Evolutionary conservation across 2,329 filamentous ascomycete species (phyloP), one percentile per base, ranked within the genome.

Genomic region (Conoideocrella luteorostrata): DNA sequence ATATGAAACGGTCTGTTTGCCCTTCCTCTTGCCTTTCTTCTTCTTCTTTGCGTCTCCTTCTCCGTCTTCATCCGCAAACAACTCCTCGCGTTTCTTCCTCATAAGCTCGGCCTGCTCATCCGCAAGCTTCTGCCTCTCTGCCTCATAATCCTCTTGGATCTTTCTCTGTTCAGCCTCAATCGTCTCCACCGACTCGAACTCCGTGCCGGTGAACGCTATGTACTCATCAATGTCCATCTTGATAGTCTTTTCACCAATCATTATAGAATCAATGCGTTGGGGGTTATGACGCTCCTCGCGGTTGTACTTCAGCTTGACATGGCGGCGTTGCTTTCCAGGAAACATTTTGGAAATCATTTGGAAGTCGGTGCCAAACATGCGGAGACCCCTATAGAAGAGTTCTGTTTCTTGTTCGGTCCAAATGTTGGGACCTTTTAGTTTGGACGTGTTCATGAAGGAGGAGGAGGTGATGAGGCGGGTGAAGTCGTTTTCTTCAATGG

Each of bases 291-390:
- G 73, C 64, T 93, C 87, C 64, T 93, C 88, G 48, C 83, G 81
- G 55, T 83, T 86, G 66, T 88, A 93, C 60, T 93, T 93, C 51
- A 84, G 75, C 67, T 91, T 91, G 65, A 93, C 75, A 60, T 86
- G 80, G 24, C 82, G 77, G 15, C 88, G 75, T 47, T 77, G 84
- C 56, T 84, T 81, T 50, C 77, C 75, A 1, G 80, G 77, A 56
- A 94, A 90, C 74, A 89, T 80, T 53, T 79, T 78, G 47, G 78
- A 75, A 53, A 94, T 89, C 65, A 87, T 86, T 59, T 83, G 76
- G 58, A 93, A 94, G 59, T 91, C 86, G 2, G 86, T 91, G 44
- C 88, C 88, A 56, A 88, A 90, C 73, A 84, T 85, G 45, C 72
- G 68, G 2, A 94, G 71, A 1, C 80, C 82, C 22, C 82, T 75